Base-by-base conservation (phyloP, 2,329 filamentous ascomycete species). In the Sphaerulina vaccinii region DNA sequence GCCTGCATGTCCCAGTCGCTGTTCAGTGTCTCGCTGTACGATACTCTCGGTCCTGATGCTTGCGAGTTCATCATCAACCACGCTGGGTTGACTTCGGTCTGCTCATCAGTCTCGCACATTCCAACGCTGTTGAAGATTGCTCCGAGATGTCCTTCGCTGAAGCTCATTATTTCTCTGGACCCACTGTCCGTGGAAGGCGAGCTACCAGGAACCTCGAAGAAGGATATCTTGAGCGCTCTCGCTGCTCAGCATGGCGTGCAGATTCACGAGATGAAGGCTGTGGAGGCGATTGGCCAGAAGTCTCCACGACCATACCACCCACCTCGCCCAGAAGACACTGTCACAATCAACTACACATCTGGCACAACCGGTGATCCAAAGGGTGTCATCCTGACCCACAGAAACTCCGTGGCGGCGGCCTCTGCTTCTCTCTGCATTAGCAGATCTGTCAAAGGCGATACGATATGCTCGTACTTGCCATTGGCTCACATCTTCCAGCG, bases 1-100 rank as follows among this genome's bases (percentile, higher is more conserved):
- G 93, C 83, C 33, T 85, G 88, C 68, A 84, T 88, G 74, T 93
- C 90, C 10, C 93, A 97, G 71, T 83, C 86, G 6, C 82, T 97
- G 23, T 97, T 80, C 73, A 88, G 87, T 18, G 90, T 99, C 49
- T 96, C 92, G 4, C 85, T 99, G 44, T 99, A 99, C 76, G 93
- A 97, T 71, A 96, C 92, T 10, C 82, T 99, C 4, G 92, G 92
- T 8, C 86, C 92, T 10, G 89, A 96, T 61, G 83, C 91, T 2
- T 91, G 88, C 51, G 90, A 97, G 73, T 97, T 88, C 74, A 96
- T 99, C 71, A 87, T 97, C 75, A 95, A 95, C 72, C 92, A 97
- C 70, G 83, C 90, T 49, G 80, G 85, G 56, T 75, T 97, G 51
- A 71, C 79, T 52, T 88, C 85, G 64, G 83, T 97, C 33, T 84